Conservation (phyloP, 108 stramenopile species). For the Cylindrotheca closterium region DNA sequence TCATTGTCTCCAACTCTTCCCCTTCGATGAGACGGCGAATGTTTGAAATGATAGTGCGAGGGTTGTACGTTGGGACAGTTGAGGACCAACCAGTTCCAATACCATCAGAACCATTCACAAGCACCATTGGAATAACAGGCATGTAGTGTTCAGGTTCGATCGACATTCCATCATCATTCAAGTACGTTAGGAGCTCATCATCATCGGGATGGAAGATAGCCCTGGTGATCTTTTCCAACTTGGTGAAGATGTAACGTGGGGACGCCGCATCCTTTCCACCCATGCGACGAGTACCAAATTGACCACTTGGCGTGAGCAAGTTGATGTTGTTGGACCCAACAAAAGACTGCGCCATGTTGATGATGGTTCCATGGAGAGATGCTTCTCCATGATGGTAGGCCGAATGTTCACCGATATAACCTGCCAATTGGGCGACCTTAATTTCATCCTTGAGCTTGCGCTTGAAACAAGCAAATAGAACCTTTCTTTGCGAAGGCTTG, state of each 20-base stretch:
- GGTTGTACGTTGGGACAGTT: slow-evolving; percentile 75
- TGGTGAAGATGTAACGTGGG: slow-evolving; percentile 99
- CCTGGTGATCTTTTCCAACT: slow-evolving; percentile 92
- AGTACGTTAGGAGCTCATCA: slow-evolving; percentile 91
- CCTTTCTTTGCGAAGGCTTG: slow-evolving; percentile 99
- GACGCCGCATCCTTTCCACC: slow-evolving; percentile 96
- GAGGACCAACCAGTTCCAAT: slow-evolving; percentile 99
- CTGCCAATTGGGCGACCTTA: slow-evolving; percentile 92
- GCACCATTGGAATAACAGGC: slow-evolving; percentile 90
- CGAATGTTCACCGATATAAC: slow-evolving; percentile 94
- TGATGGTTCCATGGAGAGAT: slow-evolving; percentile 92
- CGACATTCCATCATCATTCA: slow-evolving; percentile 94
- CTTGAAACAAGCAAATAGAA: slow-evolving; percentile 98
- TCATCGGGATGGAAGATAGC: slow-evolving; percentile 97
- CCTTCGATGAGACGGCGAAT: slow-evolving; percentile 82
- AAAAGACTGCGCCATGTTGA: slow-evolving; percentile 97
- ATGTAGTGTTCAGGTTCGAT: slow-evolving; percentile 98
- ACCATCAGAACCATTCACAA: slow-evolving; percentile 91
- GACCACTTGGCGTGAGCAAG: slow-evolving; percentile 93
- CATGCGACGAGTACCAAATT: slow-evolving; percentile 97
- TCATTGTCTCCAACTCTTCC: slow-evolving; percentile 59
- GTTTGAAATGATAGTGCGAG: slow-evolving; percentile 89
- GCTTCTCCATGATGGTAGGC: slow-evolving; percentile 99
- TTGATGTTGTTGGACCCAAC: slow-evolving; percentile 98
- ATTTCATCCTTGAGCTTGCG: slow-evolving; percentile 97